Evolutionary conservation across 139 green algal species (phyloP).

Genomic region (Picochlorum sp.): DNA sequence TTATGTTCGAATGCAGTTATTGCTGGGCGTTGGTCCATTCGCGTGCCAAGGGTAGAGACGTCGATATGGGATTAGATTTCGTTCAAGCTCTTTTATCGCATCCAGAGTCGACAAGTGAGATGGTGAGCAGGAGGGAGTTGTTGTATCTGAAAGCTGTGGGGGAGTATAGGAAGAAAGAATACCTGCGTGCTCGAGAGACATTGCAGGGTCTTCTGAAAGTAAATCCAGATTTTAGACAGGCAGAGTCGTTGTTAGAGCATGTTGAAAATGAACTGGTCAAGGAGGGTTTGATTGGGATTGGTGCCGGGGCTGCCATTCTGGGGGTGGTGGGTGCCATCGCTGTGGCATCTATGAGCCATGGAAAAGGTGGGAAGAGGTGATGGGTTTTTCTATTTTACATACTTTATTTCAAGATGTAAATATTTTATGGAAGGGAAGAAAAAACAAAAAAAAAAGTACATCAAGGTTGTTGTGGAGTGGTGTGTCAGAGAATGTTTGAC

Average conservation of each 20-base stretch:
- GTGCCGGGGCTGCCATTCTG: conserved; percentile 6
- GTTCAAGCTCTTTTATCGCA: not conserved
- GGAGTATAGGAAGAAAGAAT: not conserved
- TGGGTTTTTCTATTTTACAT: no score
- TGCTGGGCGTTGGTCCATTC: conserved; percentile 1
- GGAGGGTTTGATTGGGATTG: conserved; percentile 15
- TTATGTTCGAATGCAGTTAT: conserved; percentile 1
- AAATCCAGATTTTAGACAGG: conserved; percentile 11
- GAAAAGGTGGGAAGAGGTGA: no score
- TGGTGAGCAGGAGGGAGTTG: conserved; percentile 11
- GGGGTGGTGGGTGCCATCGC: conserved; percentile 6
- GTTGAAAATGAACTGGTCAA: conserved; percentile 15
- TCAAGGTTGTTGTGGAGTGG: no score
- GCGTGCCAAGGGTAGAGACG: not conserved
- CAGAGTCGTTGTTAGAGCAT: conserved; percentile 4
- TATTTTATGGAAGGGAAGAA: no score
- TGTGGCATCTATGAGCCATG: conserved; percentile 1
- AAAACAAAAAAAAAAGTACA: no score
- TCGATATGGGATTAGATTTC: not conserved
- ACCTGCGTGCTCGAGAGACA: not conserved
- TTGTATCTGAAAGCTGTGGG: conserved; percentile 11
- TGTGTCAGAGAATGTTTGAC: no score
- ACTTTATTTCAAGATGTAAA: no score
- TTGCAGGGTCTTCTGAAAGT: conserved; percentile 5
- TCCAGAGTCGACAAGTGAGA: conserved; percentile 1